Evolutionary conservation across 495 filamentous ascomycete species (phyloP), one percentile per base, ranked within the genome.

Genomic region (Hamigera avellanea): DNA sequence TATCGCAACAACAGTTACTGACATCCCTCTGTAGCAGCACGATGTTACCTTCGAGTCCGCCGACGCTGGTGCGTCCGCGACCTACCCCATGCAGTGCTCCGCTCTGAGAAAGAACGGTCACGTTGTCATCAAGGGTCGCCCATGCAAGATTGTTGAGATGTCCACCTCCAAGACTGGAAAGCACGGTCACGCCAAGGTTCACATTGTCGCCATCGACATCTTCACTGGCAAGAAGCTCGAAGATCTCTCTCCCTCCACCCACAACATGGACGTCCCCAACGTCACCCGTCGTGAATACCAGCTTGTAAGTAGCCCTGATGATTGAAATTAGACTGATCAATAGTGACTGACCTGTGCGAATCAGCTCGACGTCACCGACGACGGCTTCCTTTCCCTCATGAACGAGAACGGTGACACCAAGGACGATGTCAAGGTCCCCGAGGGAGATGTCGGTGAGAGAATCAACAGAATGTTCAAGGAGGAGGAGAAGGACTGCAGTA

Each of bases 121-220:
- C 67, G 91, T 99, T 69, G 82, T 89, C 54, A 96, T 99, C 69
- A 96, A 99, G 78, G 67, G 72, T 60, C 89, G 91, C 52, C 91
- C 91, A 44, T 99, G 91, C 87, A 96, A 95, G 80, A 99, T 99
- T 53, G 84, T 95, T 62, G 91, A 95, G 57, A 99, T 99, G 91
- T 89, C 83, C 44, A 99, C 91, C 68, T 99, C 91, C 59, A 99
- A 99, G 86, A 99, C 91, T 45, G 91, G 91, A 64, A 99, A 99
- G 84, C 91, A 99, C 82, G 91, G 91, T 64, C 91, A 99, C 81
- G 91, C 91, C 65, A 99, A 99, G 81, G 91, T 96, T 61, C 87
- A 99, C 73, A 67, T 99, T 43, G 79, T 93, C 53, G 91, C 84
- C 57, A 78, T 89, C 60, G 91, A 99, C 61, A 95, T 99, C 73